Evolutionary conservation across 495 filamentous ascomycete genomes (phyloP), one percentile per base, ranked within the genome.

Genomic region (Gamarada debralockiae): DNA sequence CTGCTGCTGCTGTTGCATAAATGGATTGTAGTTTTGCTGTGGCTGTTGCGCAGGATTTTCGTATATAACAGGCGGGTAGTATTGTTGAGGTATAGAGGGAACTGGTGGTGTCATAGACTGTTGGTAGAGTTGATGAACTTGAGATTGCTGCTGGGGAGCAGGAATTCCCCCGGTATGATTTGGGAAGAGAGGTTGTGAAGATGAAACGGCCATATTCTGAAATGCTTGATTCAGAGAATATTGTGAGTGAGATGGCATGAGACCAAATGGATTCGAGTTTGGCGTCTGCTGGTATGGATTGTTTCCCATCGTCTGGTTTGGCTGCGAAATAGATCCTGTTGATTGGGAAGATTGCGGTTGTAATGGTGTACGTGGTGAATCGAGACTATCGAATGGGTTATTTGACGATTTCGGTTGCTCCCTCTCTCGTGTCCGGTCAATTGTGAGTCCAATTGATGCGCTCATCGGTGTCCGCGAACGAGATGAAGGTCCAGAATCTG

Each of bases 161-260:
- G 86, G 76, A 27, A 90, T 90, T 8, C 91, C 92, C 6, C 90
- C 95, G 20, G 85, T 84, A 67, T 95, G 81, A 0, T 90, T 89
- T 63, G 92, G 93, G 25, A 95, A 73, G 14, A 85, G 81, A 57
- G 83, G 82, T 57, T 79, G 79, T 10, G 60, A 53, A 15, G 18
- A 6, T 1, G 83, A 78, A 15, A 92, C 68, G n/a, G 84, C 79
- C 61, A 92, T 72, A 52, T 79, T 80, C 65, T 89, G 85, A 62
- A 92, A 84, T 4, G 87, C 82, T 49, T 79, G 74, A 14, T 65
- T 70, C 25, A 70, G 63, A 15, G 69, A 62, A 34, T 62, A 55
- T 51, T 73, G 70, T 46, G 62, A 65, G 46, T 73, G 75, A 12
- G 57, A 61, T 31, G 55, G 64, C 8, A 69, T 70, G 29, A 69